Evolutionary conservation across 140 eudicot species (phyloP).

Genomic region (Anethum foeniculum): DNA sequence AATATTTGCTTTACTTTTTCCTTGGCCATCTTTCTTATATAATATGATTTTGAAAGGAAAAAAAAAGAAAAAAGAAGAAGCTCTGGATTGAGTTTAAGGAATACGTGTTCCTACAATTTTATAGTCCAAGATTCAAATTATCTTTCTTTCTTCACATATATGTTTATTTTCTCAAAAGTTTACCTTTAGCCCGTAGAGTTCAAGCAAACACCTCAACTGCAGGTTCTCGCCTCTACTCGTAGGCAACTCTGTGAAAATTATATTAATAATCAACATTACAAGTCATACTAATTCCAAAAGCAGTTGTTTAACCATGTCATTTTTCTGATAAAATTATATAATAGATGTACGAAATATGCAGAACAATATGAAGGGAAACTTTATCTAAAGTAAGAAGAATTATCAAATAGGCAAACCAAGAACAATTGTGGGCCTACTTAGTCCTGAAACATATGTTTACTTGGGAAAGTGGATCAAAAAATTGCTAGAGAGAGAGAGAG

Average conservation of each 20-base stretch:
- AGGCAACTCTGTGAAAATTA: slow-evolving; percentile 63
- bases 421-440: background rate
- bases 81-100: background rate
- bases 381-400: background rate
- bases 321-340: slow-evolving; percentile 4
- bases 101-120: background rate
- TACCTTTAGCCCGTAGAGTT: slow-evolving; percentile 97
- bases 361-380: background rate
- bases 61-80: background rate
- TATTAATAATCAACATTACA: slow-evolving; percentile 2
- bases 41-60: background rate
- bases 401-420: background rate
- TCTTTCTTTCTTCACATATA: background rate
- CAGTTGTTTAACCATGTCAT: background rate
- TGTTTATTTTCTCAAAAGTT: slow-evolving; percentile 7
- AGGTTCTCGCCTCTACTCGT: slow-evolving; percentile 94
- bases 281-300: background rate
- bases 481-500: background rate
- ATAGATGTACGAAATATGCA: background rate
- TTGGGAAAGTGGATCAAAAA: background rate
- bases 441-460: background rate
- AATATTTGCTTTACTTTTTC: background rate
- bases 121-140: background rate
- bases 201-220: slow-evolving; percentile 89
- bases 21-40: background rate